Percentiles rank a stretch among this genome's conserved stretches.
These are phyloP conservation scores for Cyberlindnera japonica DNA, from an alignment of 805 yeast species.

Conservation along the genomic window DNA sequence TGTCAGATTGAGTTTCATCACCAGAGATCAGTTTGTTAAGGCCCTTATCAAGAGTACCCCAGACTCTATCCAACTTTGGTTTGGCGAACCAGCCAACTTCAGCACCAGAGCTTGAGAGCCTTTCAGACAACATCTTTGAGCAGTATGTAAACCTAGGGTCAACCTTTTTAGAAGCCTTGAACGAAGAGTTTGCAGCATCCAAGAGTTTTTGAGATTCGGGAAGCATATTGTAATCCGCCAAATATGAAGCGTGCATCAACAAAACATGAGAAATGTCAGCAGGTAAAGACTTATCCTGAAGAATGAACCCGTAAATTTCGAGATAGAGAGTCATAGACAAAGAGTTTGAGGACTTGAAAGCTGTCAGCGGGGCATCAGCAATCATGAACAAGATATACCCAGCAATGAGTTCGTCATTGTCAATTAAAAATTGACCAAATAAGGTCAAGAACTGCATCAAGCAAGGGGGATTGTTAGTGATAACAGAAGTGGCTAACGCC, in stretches of 20 bases:
- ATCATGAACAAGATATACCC: slow-evolving; percentile 45
- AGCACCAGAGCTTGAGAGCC: slow-evolving; percentile 46
- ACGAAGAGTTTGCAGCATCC: slow-evolving; percentile 43
- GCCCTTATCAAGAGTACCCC: slow-evolving; percentile 85
- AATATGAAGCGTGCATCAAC: slow-evolving; percentile 59
- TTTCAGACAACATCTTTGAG: slow-evolving; percentile 39
- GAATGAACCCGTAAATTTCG: slow-evolving; percentile 25
- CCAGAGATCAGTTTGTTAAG: slow-evolving; percentile 81
- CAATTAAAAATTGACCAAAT: slow-evolving; percentile 46
- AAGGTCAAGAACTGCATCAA: slow-evolving; percentile 42
- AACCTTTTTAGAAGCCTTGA: slow-evolving; percentile 38
- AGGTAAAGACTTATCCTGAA: slow-evolving; percentile 25
- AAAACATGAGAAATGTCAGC: slow-evolving; percentile 55
- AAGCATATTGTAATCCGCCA: slow-evolving; percentile 64
- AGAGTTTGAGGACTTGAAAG: slow-evolving; percentile 15
- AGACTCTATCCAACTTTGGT: slow-evolving; percentile 72
- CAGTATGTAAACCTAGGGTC: slow-evolving; percentile 33
- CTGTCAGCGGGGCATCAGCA: slow-evolving; percentile 43
- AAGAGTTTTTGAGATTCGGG: slow-evolving; percentile 59
- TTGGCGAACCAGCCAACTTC: slow-evolving; percentile 72
- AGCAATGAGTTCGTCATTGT: slow-evolving; percentile 32
- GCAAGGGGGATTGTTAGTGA: slow-evolving; percentile 34
- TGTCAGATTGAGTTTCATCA: slow-evolving; percentile 51
- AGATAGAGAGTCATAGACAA: slow-evolving; percentile 29
- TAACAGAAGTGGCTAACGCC: slow-evolving; percentile 40